Evolutionary conservation across 108 stramenopile species (phyloP).

Genomic region (Parmales sp.): DNA sequence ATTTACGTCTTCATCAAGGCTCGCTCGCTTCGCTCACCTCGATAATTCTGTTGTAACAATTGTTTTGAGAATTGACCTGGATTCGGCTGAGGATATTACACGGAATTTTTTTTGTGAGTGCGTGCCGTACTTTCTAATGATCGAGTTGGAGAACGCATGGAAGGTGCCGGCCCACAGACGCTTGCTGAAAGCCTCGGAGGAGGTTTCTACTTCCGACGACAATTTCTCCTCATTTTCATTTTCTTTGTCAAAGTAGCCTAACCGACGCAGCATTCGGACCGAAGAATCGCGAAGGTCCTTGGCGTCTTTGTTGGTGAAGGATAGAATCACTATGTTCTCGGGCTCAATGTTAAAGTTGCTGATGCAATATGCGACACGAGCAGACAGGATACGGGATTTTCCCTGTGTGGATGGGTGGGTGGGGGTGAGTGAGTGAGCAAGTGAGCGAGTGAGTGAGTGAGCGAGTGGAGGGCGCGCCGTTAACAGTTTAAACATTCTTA

Average conservation of each 20-base stretch:
- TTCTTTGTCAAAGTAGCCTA: background rate
- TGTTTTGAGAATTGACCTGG: background rate
- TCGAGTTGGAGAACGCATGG: background rate
- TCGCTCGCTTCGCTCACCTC: background rate
- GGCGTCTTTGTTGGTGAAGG: background rate
- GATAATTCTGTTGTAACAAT: background rate
- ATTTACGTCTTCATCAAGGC: background rate
- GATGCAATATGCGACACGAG: background rate
- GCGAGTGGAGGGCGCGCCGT: too few species aligned
- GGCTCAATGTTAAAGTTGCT: background rate
- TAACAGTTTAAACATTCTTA: too few species aligned
- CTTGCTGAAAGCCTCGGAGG: background rate
- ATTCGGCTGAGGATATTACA: background rate
- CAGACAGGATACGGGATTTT: background rate
- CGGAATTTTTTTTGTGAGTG: background rate
- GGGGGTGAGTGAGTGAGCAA: too few species aligned
- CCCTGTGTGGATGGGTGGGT: too few species aligned
- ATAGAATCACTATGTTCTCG: background rate
- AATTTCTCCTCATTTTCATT: background rate
- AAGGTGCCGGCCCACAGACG: background rate
- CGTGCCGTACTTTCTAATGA: background rate
- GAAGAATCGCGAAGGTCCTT: background rate
- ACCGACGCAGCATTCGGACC: background rate
- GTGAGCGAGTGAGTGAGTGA: too few species aligned
- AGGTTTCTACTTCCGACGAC: background rate